Evolutionary conservation across 1,139 yeast species (phyloP), one percentile per base, ranked within the genome.

Genomic region (Hansenula sp.): DNA sequence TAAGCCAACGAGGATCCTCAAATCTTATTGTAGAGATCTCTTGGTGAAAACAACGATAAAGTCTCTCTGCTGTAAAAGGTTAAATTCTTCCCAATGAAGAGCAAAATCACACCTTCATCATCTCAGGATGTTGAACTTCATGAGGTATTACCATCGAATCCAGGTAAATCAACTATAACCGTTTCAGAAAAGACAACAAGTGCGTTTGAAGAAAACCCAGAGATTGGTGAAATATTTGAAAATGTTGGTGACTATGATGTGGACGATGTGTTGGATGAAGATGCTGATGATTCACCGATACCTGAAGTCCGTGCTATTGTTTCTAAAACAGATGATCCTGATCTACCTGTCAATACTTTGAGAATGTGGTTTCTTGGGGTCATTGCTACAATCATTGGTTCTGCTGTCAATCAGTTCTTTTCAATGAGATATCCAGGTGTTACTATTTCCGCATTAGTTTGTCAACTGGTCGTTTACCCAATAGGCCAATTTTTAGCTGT

Each of bases 301-400:
- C 80, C 86, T 0, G 88, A 82, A 58, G 89, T 82, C 35, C 71
- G 88, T 57, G 85, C 86, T 6, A 74, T 86, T 5, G 86, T 82
- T 33, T 84, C 86, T 3, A 73, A 81, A 32, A 65, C 70, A 24
- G 88, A 81, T 58, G 83, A 81, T 57, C 68, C 72, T 2, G 48
- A 66, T 1, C 54, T 79, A 30, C 82, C 81, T 1, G 85, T 79
- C 55, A 77, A 76, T 54, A 81, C 88, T 24, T 55, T 80, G 41
- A 71, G 89, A 59, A 76, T 77, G 72, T 81, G 87, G 87, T 63
- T 70, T 12, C 59, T 79, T 40, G 75, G 74, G 0, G 33, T 69
- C 25, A 56, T 79, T 29, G 72, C 80, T 66, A 70, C 81, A 17
- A 77, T 84, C 15, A 58, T 82, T 44, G 86, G 85, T 42, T 70